Evolutionary conservation across 208 protist species (phyloP).

Genomic region (Trichomonas gallinae): DNA sequence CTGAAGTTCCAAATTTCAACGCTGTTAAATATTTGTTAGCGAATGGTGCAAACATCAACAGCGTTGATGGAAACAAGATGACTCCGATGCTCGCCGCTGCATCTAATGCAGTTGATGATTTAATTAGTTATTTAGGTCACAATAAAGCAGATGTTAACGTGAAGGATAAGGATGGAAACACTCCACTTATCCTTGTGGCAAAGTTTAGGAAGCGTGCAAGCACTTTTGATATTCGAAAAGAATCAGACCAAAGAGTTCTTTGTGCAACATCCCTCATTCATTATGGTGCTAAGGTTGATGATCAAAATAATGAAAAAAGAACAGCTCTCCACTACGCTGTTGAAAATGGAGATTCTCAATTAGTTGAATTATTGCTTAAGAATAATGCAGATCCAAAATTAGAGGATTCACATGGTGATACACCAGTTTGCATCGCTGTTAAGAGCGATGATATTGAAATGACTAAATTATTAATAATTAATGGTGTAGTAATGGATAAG

Average conservation of each 20-base stretch:
- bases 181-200: neutral
- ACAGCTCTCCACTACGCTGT: neutral
- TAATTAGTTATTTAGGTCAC: neutral
- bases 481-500: neutral
- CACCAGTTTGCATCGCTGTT: neutral
- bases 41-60: neutral
- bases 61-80: neutral
- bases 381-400: neutral
- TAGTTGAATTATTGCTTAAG: neutral
- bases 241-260: neutral
- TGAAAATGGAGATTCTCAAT: neutral
- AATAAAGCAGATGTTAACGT: neutral
- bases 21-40: neutral
- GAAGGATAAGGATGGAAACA: neutral
- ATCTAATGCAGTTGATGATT: neutral
- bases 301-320: neutral
- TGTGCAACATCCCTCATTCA: neutral
- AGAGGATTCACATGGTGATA: neutral
- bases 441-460: neutral
- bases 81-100: neutral
- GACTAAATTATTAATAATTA: neutral
- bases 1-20: neutral
- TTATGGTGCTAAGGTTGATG: neutral
- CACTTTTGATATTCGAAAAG: neutral
- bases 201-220: neutral